Percentiles rank a stretch among this genome's conserved stretches.
phyloP scores from a whole-genome alignment of 2,329 filamentous ascomycete species.

The Diaporthe caulivora region DNA sequence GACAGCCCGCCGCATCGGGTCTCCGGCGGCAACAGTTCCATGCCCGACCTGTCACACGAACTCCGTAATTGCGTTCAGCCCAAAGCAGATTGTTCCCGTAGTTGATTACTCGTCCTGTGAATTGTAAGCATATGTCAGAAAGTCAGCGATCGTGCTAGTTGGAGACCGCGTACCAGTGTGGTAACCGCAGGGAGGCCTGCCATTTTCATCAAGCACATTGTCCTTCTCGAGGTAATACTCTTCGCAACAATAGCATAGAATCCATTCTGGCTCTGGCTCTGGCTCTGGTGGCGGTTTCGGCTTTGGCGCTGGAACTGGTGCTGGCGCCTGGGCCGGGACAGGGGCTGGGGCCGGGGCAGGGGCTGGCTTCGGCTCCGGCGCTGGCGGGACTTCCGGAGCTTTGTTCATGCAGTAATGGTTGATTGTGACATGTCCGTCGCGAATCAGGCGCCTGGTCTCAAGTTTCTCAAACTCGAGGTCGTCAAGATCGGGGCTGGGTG shows the following conservation, averaged over 20 bases:
- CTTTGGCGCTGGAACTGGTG: not conserved
- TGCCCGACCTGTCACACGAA: not conserved
- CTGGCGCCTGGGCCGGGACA: too few relatives aligned
- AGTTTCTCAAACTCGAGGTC: not conserved
- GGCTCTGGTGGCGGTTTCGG: too few relatives aligned
- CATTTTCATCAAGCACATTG: not conserved
- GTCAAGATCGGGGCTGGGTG: not conserved
- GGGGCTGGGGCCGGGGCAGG: too few relatives aligned
- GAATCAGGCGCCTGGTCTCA: not conserved
- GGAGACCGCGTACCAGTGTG: not conserved
- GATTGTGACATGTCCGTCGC: not conserved
- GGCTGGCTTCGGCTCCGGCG: not conserved
- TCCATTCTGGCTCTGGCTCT: not conserved
- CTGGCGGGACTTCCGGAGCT: not conserved
- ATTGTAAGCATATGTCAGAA: not conserved
- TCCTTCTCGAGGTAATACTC: not conserved
- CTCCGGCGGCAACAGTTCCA: conserved; percentile 18
- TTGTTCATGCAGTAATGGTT: conserved; percentile 8
- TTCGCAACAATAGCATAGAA: not conserved
- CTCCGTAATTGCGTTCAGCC: not conserved
- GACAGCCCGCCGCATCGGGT: not conserved
- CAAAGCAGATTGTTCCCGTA: not conserved
- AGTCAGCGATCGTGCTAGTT: too few relatives aligned
- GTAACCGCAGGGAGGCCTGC: not conserved
- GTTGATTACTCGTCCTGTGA: not conserved